These are phyloP conservation scores for Heliocybe sulcata DNA, from an alignment of 1,284 basidiomycete species.

Conservation along the genomic window DNA sequence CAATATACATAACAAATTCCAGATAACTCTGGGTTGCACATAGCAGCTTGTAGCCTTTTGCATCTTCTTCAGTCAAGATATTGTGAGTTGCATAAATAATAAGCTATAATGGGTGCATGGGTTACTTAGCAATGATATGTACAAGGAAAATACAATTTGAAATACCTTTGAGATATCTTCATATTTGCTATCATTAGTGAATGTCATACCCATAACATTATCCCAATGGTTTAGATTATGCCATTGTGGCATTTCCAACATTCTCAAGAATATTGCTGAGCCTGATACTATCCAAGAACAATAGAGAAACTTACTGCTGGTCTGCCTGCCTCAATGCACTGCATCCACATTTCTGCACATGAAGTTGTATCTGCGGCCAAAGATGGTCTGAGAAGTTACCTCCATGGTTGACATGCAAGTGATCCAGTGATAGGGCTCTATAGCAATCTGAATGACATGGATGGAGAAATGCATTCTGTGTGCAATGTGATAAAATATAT, in stretches of 20 bases:
- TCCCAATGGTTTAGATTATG: slow-evolving; percentile 8
- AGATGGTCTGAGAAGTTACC: slow-evolving; percentile 8
- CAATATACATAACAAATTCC: slow-evolving; percentile 21
- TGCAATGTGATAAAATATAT: too few relatives aligned
- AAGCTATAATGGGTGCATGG: slow-evolving; percentile 17
- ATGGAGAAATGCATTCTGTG: slow-evolving; percentile 11
- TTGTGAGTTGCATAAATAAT: slow-evolving; percentile 22
- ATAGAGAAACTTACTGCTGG: neutral
- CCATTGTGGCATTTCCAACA: slow-evolving; percentile 7
- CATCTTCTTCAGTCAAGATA: slow-evolving; percentile 14
- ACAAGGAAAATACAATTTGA: neutral
- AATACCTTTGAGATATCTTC: slow-evolving; percentile 31
- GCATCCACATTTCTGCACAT: slow-evolving; percentile 1
- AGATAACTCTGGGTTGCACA: slow-evolving; percentile 20
- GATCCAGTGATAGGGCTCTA: slow-evolving; percentile 7
- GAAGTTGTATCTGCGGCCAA: slow-evolving; percentile 2
- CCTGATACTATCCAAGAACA: neutral
- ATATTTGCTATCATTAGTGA: slow-evolving; percentile 24
- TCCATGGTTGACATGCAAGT: slow-evolving; percentile 8
- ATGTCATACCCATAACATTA: slow-evolving; percentile 2
- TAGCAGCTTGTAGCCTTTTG: slow-evolving; percentile 16
- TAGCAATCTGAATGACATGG: slow-evolving; percentile 6
- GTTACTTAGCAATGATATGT: slow-evolving; percentile 1
- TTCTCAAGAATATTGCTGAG: neutral
- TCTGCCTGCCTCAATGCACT: neutral